A percentile compares a stretch with the other conserved stretches of the same genome.
Evolutionary conservation across 257 asterid species (phyloP).

Genomic region (Nicotiana knightiana): DNA sequence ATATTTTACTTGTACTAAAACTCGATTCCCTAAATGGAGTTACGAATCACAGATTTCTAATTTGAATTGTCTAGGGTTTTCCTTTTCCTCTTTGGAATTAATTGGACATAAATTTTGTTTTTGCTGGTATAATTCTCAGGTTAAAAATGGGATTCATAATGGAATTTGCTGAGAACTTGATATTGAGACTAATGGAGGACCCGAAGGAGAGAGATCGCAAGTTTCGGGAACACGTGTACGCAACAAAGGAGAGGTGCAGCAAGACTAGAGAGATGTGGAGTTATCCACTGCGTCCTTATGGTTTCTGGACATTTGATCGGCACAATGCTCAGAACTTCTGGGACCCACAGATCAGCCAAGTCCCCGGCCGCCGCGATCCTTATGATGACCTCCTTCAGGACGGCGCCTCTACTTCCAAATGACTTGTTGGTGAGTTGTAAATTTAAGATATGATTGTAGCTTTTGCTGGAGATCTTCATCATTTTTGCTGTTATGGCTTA

Average conservation of each 20-base stretch:
- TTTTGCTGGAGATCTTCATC: neutral
- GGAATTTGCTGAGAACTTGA: constrained; percentile 83
- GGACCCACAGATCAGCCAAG: constrained; percentile 80
- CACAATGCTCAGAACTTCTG: constrained; percentile 68
- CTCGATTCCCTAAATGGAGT: too few relatives aligned
- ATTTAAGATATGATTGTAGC: neutral
- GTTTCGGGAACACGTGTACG: constrained; percentile 57
- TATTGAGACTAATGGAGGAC: constrained; percentile 76
- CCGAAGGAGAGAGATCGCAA: constrained; percentile 67
- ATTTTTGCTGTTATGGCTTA: neutral
- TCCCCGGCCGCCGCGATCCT: constrained; percentile 79
- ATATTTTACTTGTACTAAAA: too few relatives aligned
- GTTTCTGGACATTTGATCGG: constrained; percentile 84
- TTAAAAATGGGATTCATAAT: constrained; percentile 57
- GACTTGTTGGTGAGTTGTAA: neutral
- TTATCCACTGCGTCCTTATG: constrained; percentile 75
- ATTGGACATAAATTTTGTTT: too few relatives aligned
- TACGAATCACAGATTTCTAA: neutral
- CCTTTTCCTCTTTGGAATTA: neutral
- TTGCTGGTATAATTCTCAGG: neutral
- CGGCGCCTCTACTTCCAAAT: constrained; percentile 15
- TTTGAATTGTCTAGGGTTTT: neutral
- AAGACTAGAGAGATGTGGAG: constrained; percentile 66
- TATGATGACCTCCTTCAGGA: constrained; percentile 62
- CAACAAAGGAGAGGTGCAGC: constrained; percentile 39